Conservation (phyloP, 345 rosid genomes). For the Eucalyptus viminalis region DNA sequence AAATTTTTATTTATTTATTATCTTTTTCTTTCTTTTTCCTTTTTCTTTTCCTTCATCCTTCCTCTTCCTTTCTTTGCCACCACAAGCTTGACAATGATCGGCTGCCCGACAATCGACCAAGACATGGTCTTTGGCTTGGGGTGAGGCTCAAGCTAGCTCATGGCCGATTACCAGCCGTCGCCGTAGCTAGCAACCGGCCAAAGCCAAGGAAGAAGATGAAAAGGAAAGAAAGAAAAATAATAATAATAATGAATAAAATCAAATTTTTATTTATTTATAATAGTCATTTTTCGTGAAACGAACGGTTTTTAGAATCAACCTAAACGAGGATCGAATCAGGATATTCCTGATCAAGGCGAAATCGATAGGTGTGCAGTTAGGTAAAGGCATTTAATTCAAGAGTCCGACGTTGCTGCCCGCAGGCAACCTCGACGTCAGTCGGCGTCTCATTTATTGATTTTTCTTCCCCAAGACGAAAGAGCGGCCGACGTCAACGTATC, state of each 20-base stretch:
- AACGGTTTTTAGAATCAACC: neutral
- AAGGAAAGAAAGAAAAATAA: too few species aligned
- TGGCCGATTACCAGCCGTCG: fast-evolving
- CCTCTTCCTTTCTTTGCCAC: too few species aligned
- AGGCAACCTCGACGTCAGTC: neutral
- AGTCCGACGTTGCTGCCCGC: neutral
- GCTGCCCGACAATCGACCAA: fast-evolving
- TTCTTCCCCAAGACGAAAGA: neutral
- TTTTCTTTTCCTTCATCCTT: too few species aligned
- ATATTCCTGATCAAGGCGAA: neutral
- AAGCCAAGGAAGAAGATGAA: too few species aligned
- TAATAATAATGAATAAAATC: fast-evolving
- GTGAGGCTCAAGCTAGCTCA: fast-evolving
- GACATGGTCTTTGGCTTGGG: fast-evolving
- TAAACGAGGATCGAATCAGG: neutral
- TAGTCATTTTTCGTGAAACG: too few species aligned
- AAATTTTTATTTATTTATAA: too few species aligned
- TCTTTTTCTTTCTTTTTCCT: too few species aligned
- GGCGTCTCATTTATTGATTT: neutral
- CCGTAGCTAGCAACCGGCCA: fast-evolving
- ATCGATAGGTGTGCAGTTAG: neutral
- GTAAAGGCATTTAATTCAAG: neutral
- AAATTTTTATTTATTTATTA: too few species aligned
- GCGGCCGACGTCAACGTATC: neutral
- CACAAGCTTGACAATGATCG: fast-evolving